These are phyloP conservation scores for Tuber borchii DNA, from an alignment of 495 filamentous ascomycete genomes.

Conservation along the genomic window DNA sequence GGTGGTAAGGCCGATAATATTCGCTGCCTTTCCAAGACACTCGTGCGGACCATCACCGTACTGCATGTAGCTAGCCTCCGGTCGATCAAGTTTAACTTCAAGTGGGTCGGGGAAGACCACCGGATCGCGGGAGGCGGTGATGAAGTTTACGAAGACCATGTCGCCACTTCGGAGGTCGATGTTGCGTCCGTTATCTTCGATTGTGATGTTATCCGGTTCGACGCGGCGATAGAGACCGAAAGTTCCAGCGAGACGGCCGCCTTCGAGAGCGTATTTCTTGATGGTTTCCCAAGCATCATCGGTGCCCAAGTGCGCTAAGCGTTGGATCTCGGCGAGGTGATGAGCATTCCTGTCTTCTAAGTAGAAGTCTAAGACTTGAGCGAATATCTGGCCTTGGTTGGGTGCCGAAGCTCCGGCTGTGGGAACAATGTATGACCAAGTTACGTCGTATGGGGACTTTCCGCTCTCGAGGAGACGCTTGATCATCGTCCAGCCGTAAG, in stretches of 20 bases:
- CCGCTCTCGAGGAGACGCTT: conserved; percentile 62
- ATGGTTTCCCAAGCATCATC: conserved; percentile 37
- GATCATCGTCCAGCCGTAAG: conserved; percentile 65
- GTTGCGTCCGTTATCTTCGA: conserved; percentile 29
- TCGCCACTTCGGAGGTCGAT: conserved; percentile 41
- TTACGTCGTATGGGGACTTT: conserved; percentile 59
- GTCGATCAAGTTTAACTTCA: conserved; percentile 59
- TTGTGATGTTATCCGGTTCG: conserved; percentile 18
- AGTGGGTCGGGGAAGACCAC: conserved; percentile 62
- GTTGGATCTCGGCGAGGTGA: conserved; percentile 50
- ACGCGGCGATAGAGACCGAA: conserved; percentile 41
- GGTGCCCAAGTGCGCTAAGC: conserved; percentile 42
- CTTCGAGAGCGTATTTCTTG: conserved; percentile 50
- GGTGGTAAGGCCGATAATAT: conserved; percentile 56
- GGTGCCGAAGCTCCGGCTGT: conserved; percentile 57
- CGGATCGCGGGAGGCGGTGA: conserved; percentile 56
- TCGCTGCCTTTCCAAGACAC: conserved; percentile 54
- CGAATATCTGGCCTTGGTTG: conserved; percentile 67
- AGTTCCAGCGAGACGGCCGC: conserved; percentile 48
- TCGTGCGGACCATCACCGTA: conserved; percentile 54
- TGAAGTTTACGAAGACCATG: conserved; percentile 52
- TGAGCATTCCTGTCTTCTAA: conserved; percentile 46
- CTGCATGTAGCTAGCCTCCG: conserved; percentile 61
- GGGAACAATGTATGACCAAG: conserved; percentile 65
- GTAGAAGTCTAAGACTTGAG: conserved; percentile 75